Evolutionary conservation across 2,329 filamentous ascomycete species (phyloP), one percentile per base, ranked within the genome.

Genomic region (Elsinoe necatrix): DNA sequence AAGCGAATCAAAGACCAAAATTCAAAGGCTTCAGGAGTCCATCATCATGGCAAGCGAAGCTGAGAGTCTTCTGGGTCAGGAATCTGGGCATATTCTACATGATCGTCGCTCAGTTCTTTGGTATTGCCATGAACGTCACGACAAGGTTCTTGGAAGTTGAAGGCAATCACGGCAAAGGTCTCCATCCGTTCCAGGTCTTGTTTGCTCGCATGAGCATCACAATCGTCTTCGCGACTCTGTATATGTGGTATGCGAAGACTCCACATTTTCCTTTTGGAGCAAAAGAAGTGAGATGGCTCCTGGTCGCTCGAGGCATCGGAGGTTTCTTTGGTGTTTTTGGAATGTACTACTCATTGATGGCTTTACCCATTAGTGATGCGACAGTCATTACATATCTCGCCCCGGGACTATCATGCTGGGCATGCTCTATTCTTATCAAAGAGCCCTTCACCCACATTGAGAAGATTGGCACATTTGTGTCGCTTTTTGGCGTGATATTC

Each of bases 321-420:
- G 90, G 89, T 8, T 85, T 85, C 70, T 86, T 89, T 67, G 89
- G 88, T 9, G 74, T 95, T 3, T 91, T 85, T 67, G 86, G 86
- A 34, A 80, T 93, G 72, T 95, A 84, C 63, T 84, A 84, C 64
- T 85, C 82, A 6, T 72, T 87, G 57, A 80, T 87, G 66, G 95
- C 95, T 64, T 80, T 95, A 2, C 87, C 89, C 0, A 78, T 95
- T 1, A 86, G 89, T 14, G 90, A 95, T 68, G 89, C 90, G 1
- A 93, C 88, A 0, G 90, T 95, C 31, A 85, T 96, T 55, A 93
- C 89, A 7, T 96, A 95, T 67, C 77, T 95, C 4, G 82, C 86
- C 0, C 91, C 91, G 0, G 85, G 85, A 12, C 77, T 95, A 4
- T 81, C 88, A 18, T 89, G 87, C 57, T 89, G 91, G 73, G 79